These are phyloP conservation scores for Lodderomyces beijingensis DNA, from an alignment of 1,139 yeast genomes.

Conservation along the genomic window DNA sequence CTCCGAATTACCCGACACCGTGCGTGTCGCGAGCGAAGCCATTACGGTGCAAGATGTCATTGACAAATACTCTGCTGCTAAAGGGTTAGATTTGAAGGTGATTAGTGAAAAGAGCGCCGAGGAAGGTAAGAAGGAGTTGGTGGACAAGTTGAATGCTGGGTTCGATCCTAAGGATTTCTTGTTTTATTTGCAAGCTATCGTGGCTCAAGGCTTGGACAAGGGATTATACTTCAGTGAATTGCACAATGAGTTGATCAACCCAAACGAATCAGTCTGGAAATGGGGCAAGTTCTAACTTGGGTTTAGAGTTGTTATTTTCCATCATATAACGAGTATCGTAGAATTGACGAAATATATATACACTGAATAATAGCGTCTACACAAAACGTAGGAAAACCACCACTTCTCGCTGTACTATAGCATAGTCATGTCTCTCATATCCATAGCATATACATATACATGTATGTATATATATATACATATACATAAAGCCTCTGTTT, in stretches of 20 bases:
- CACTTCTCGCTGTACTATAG: no score
- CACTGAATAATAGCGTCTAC: no score
- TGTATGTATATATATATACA: background rate
- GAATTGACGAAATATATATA: no score
- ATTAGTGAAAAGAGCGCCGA: slow-evolving; percentile 17
- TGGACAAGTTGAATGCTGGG: slow-evolving; percentile 25
- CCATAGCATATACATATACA: background rate
- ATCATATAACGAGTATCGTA: no score
- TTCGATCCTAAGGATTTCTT: slow-evolving; percentile 27
- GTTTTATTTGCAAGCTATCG: slow-evolving; percentile 25
- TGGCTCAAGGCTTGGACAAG: slow-evolving; percentile 27
- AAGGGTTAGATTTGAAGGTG: slow-evolving; percentile 31
- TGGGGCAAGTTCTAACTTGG: slow-evolving; percentile 32
- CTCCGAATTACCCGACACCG: slow-evolving; percentile 37
- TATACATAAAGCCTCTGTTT: background rate
- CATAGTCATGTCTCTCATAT: no score
- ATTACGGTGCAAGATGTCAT: slow-evolving; percentile 36
- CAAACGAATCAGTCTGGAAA: slow-evolving; percentile 48
- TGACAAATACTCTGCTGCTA: slow-evolving; percentile 36
- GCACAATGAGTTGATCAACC: slow-evolving; percentile 53
- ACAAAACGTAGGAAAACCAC: no score
- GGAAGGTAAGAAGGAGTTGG: slow-evolving; percentile 27
- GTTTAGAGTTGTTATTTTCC: no score
- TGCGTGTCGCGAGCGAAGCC: slow-evolving; percentile 41
- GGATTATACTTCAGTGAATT: slow-evolving; percentile 31